These are phyloP conservation scores for Staphylotrichum tortipilum DNA, from an alignment of 495 filamentous ascomycete genomes.

Conservation along the genomic window DNA sequence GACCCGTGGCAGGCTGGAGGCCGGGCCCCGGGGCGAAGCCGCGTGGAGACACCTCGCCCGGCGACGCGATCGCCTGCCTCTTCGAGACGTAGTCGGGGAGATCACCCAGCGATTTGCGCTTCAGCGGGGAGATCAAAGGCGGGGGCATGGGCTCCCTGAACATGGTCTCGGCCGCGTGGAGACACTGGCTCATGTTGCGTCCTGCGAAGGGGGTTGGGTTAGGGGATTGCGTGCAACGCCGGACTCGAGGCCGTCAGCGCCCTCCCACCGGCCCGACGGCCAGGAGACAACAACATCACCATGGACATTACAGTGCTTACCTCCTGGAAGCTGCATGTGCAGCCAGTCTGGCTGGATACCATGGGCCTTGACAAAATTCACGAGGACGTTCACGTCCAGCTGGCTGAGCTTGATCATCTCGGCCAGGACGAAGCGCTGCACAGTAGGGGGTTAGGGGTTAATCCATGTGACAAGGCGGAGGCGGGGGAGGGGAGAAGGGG, in stretches of 20 bases:
- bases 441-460: slow-evolving; percentile 1
- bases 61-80: slow-evolving; percentile 29
- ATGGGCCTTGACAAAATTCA: slow-evolving; percentile 42
- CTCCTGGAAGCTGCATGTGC: slow-evolving; percentile 38
- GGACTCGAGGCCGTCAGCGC: too few species aligned
- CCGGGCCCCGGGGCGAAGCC: slow-evolving; percentile 16
- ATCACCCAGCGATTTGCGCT: slow-evolving; percentile 38
- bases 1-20: slow-evolving; percentile 18
- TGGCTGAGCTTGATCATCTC: slow-evolving; percentile 47
- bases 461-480: too few species aligned
- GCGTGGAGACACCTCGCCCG: slow-evolving; percentile 15
- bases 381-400: slow-evolving; percentile 36
- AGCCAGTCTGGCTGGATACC: slow-evolving; percentile 38
- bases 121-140: slow-evolving; percentile 30
- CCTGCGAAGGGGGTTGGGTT: slow-evolving; percentile 30
- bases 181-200: slow-evolving; percentile 41
- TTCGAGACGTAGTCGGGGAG: slow-evolving; percentile 34
- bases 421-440: slow-evolving; percentile 45
- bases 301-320: too few species aligned
- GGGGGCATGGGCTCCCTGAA: slow-evolving; percentile 30
- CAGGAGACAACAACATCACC: too few species aligned
- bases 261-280: too few species aligned
- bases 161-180: slow-evolving; percentile 36
- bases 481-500: slow-evolving; percentile 6
- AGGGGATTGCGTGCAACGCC: too few species aligned